Evolutionary conservation across 208 protist genomes (phyloP).

Genomic region (Sergeia podlipaevii): DNA sequence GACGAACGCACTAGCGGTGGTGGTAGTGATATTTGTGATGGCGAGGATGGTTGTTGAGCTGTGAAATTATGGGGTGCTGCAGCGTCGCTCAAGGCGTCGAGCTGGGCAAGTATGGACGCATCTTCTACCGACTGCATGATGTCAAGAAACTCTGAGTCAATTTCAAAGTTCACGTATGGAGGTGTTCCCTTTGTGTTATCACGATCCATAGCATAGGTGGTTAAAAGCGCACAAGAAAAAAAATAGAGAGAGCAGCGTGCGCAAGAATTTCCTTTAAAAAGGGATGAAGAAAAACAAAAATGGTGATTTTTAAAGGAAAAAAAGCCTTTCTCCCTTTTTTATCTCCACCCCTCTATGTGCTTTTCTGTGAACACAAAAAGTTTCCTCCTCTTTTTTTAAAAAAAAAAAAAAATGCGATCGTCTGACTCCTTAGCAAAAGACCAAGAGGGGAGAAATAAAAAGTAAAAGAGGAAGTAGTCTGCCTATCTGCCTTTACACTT

Average conservation of each 20-base stretch:
- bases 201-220: no score
- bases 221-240: constrained; percentile 1
- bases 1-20: background rate
- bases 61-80: background rate
- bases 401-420: constrained; percentile 6
- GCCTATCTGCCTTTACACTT: background rate
- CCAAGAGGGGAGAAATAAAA: background rate
- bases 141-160: constrained; percentile 30
- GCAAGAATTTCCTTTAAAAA: background rate
- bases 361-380: no score
- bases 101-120: background rate
- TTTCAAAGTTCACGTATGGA: no score
- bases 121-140: constrained; percentile 17
- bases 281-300: background rate
- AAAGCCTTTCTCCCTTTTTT: no score
- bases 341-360: no score
- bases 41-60: background rate
- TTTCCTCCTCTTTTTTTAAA: no score
- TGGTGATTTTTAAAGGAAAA: background rate
- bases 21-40: background rate
- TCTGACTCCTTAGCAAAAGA: no score
- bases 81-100: background rate
- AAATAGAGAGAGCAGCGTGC: no score
- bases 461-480: background rate
- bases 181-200: no score